phyloP scores from a whole-genome alignment of 345 rosid genomes.

The Eucalyptus erythrocorys region DNA sequence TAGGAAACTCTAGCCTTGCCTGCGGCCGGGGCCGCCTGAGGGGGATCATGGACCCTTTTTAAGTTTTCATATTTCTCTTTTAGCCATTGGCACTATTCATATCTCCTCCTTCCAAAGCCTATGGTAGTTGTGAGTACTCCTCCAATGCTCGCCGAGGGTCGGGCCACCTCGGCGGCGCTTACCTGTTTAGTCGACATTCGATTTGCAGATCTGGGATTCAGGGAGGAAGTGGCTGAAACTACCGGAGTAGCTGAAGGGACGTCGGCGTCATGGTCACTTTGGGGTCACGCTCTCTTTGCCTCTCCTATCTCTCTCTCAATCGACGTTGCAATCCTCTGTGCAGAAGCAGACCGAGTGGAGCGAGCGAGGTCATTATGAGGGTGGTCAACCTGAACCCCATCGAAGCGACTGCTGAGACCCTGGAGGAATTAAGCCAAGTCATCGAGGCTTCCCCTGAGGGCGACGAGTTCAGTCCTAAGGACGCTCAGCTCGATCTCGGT shows the following conservation, averaged over 20 bases:
- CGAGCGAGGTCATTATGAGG: neutral
- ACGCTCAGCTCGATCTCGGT: slow-evolving; percentile 64
- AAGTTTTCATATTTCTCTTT: neutral
- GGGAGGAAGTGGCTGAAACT: neutral
- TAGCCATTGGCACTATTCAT: neutral
- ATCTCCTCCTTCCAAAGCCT: neutral
- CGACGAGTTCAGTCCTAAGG: slow-evolving; percentile 54
- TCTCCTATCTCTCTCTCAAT: neutral
- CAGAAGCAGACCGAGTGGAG: neutral
- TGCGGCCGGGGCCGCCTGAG: rapidly evolving
- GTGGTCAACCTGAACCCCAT: neutral
- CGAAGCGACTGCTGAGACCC: slow-evolving; percentile 66
- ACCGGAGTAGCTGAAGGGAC: neutral
- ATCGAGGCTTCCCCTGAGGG: slow-evolving; percentile 45
- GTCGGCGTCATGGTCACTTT: neutral
- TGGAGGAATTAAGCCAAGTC: slow-evolving; percentile 60
- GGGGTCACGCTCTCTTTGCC: neutral
- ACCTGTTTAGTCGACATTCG: neutral
- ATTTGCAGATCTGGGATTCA: neutral
- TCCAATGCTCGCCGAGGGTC: neutral
- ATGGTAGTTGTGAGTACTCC: neutral
- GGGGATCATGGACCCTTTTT: neutral
- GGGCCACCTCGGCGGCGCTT: neutral
- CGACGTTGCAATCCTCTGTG: neutral
- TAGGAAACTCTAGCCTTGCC: neutral